Evolutionary conservation across 2,329 filamentous ascomycete genomes (phyloP).

Genomic region (Alternaria rosae): DNA sequence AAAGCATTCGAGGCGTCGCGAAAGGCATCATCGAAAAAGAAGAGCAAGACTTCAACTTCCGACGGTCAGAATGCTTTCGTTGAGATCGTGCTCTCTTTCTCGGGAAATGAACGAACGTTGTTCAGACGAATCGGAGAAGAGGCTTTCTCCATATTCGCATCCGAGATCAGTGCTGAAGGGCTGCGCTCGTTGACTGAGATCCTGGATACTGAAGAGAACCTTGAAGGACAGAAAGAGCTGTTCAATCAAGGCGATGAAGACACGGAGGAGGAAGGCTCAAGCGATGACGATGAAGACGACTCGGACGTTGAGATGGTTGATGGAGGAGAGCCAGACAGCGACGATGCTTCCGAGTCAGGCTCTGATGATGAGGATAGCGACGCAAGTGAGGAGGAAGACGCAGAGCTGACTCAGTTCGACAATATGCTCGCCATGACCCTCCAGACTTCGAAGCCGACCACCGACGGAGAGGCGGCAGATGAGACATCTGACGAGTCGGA

Average conservation of each 20-base stretch:
- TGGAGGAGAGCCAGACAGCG: slow-evolving; percentile 41
- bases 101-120: slow-evolving; percentile 82
- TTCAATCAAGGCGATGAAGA: slow-evolving; percentile 69
- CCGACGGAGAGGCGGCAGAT: slow-evolving; percentile 66
- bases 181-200: slow-evolving; percentile 73
- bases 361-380: slow-evolving; percentile 34
- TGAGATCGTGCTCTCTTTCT: slow-evolving; percentile 88
- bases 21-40: slow-evolving; percentile 64
- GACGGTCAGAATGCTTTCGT: slow-evolving; percentile 62
- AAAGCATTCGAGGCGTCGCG: slow-evolving; percentile 70
- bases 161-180: slow-evolving; percentile 75
- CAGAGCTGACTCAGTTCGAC: slow-evolving; percentile 70
- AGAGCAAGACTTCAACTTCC: slow-evolving; percentile 29
- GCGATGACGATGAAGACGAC: slow-evolving; percentile 57
- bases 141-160: slow-evolving; percentile 83
- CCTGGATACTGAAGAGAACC: slow-evolving; percentile 78
- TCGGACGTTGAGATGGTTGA: slow-evolving; percentile 57
- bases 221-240: slow-evolving; percentile 83
- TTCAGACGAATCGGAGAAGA: slow-evolving; percentile 87
- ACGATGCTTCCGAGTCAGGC: slow-evolving; percentile 29
- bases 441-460: slow-evolving; percentile 66
- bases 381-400: slow-evolving; percentile 51
- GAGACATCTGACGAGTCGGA: slow-evolving; percentile 72
- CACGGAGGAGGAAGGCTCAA: slow-evolving; percentile 52
- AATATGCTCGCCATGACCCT: slow-evolving; percentile 80